Evolutionary conservation across 2,329 filamentous ascomycete species (phyloP).

Genomic region (Neodidymelliopsis sp.): DNA sequence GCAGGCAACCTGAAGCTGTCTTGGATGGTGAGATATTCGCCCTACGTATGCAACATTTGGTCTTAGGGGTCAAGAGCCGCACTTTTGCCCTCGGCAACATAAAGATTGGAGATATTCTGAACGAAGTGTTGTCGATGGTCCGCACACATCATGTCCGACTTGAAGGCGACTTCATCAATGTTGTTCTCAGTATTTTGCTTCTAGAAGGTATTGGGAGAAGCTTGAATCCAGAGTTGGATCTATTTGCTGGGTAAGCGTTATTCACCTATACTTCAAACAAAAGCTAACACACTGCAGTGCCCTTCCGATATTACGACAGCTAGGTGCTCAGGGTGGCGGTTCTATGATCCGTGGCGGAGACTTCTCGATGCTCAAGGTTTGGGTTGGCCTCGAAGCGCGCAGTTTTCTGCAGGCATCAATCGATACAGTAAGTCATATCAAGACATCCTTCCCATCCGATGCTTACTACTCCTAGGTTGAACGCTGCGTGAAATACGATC

Average conservation of each 20-base stretch:
- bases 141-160: constrained; percentile 89
- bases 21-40: constrained; percentile 90
- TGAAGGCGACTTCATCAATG: constrained; percentile 98
- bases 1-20: constrained; percentile 89
- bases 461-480: constrained; percentile 67
- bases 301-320: constrained; percentile 85
- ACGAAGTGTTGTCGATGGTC: constrained; percentile 91
- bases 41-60: constrained; percentile 94
- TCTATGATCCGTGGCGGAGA: constrained; percentile 58
- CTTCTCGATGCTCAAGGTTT: constrained; percentile 80
- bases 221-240: constrained; percentile 84
- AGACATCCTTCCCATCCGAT: too few relatives aligned
- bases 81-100: constrained; percentile 93
- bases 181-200: constrained; percentile 91
- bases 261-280: neutral
- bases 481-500: constrained; percentile 88
- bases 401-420: constrained; percentile 89
- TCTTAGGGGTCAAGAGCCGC: constrained; percentile 85
- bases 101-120: constrained; percentile 94
- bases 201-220: constrained; percentile 92
- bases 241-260: constrained; percentile 72
- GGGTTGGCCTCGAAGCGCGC: constrained; percentile 88
- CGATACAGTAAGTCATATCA: constrained; percentile 72
- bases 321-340: constrained; percentile 79
- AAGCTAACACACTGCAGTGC: constrained; percentile 62